Evolutionary conservation across 73 alveolate species (phyloP), one percentile per base, ranked within the genome.

Genomic region (Paramecium octaurelia): DNA sequence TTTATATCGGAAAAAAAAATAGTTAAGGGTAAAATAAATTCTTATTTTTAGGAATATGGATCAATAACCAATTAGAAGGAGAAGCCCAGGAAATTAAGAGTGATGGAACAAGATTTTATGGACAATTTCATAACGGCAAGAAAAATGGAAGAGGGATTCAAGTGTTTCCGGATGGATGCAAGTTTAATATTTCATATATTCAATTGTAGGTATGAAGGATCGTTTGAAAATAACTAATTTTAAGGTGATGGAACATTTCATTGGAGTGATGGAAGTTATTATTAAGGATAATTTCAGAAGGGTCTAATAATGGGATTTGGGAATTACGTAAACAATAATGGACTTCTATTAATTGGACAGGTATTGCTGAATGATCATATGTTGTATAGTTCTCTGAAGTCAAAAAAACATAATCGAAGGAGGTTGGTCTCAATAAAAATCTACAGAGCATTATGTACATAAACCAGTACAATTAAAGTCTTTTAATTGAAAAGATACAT

Each of bases 91-190:
- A 75, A 42, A 75, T 75, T 29, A 75, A 36, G 40, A 42, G 23
- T 75, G 88, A 75, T 38, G 88, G 88, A 29, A 75, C 88, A 29
- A 75, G 46, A 14, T 75, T 12, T 75, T 75, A 34, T 75, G 88
- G 88, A 11, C 38, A 75, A 16, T 75, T 75, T 75, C 21, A 35
- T 29, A 38, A 75, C 38, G 88, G 88, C 34, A 75, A 38, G 46
- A 75, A 75, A 75, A 9, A 75, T n/a, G 88, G 88, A 11, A 75
- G 36, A 42, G 88, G 88, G 3, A 38, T 75, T 6, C 34, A 38
- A 38, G 18, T 29, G 38, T 75, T 75, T 27, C 21, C 8, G 8
- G 88, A 75, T 75, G 58, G 68, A 29, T 75, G 88, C 88, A 75
- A 75, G 88, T 75, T 29, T 35, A 1, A 71, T 21, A 4, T 38